Percentiles rank a stretch among this genome's conserved stretches.
phyloP scores from a whole-genome alignment of 305 asterid genomes.

The Fraxinus dipetala region DNA sequence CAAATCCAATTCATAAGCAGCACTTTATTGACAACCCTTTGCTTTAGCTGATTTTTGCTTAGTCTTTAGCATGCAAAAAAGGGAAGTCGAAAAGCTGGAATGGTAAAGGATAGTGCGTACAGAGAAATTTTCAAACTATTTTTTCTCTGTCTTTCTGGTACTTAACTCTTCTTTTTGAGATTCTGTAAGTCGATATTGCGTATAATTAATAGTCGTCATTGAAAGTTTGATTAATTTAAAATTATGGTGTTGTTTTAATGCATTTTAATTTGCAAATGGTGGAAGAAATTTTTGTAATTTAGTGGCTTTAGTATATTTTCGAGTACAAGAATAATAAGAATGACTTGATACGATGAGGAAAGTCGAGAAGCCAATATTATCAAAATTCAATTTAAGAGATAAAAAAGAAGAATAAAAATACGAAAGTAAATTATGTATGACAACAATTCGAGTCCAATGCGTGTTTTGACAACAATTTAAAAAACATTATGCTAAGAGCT shows the following conservation, averaged over 20 bases:
- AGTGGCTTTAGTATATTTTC: background rate
- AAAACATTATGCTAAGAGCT: background rate
- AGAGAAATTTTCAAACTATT: background rate
- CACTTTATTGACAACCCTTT: conserved; percentile 18
- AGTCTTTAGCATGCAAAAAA: conserved; percentile 10
- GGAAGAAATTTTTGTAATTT: background rate
- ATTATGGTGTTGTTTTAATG: background rate
- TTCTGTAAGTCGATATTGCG: background rate
- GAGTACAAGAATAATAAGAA: background rate
- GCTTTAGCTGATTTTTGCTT: conserved; percentile 7
- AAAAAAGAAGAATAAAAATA: background rate
- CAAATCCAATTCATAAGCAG: conserved; percentile 13
- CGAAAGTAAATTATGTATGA: background rate
- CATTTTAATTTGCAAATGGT: background rate
- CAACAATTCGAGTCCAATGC: background rate
- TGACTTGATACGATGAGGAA: background rate
- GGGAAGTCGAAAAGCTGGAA: background rate
- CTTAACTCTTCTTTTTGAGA: background rate
- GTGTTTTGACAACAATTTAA: too few species aligned
- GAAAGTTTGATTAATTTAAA: background rate
- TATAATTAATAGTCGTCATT: background rate
- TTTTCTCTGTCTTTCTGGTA: background rate
- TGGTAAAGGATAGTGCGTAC: background rate
- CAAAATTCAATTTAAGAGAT: background rate
- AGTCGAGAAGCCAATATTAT: background rate